Evolutionary conservation across 1,284 basidiomycete genomes (phyloP).

Genomic region (Naganishia liquefaciens): DNA sequence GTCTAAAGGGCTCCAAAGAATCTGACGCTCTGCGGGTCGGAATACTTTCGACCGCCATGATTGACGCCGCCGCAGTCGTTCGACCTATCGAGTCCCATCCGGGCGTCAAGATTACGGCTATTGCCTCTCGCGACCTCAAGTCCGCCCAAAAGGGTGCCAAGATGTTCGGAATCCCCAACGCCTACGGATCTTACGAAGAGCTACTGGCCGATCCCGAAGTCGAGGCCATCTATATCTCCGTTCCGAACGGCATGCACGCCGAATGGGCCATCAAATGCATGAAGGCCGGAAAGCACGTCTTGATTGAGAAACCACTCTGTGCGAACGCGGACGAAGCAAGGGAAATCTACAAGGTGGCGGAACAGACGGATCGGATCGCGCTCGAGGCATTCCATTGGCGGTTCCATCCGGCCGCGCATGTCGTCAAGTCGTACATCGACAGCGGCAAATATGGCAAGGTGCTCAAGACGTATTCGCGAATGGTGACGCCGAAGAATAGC

Average conservation of each 20-base stretch:
- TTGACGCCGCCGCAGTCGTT: constrained; percentile 17
- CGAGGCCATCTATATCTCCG: constrained; percentile 30
- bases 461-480: constrained; percentile 25
- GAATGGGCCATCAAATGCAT: constrained; percentile 33
- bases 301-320: constrained; percentile 29
- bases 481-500: constrained; percentile 33
- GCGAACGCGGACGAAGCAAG: constrained; percentile 27
- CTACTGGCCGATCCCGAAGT: constrained; percentile 25
- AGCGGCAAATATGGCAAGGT: constrained; percentile 33
- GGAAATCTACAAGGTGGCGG: constrained; percentile 25
- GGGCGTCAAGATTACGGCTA: constrained; percentile 54
- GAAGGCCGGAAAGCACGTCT: constrained; percentile 29
- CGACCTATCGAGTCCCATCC: constrained; percentile 43
- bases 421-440: constrained; percentile 36
- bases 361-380: constrained; percentile 35
- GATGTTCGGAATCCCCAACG: constrained; percentile 21
- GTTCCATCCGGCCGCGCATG: constrained; percentile 45
- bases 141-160: constrained; percentile 18
- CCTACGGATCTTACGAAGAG: constrained; percentile 24
- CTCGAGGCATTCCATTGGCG: constrained; percentile 43
- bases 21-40: constrained; percentile 12
- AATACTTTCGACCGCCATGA: constrained; percentile 29
- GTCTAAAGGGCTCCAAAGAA: constrained; percentile 17
- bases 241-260: constrained; percentile 26
- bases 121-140: constrained; percentile 47